These are phyloP conservation scores for Aspergillus cavernicola DNA, from an alignment of 495 filamentous ascomycete genomes.

Conservation along the genomic window DNA sequence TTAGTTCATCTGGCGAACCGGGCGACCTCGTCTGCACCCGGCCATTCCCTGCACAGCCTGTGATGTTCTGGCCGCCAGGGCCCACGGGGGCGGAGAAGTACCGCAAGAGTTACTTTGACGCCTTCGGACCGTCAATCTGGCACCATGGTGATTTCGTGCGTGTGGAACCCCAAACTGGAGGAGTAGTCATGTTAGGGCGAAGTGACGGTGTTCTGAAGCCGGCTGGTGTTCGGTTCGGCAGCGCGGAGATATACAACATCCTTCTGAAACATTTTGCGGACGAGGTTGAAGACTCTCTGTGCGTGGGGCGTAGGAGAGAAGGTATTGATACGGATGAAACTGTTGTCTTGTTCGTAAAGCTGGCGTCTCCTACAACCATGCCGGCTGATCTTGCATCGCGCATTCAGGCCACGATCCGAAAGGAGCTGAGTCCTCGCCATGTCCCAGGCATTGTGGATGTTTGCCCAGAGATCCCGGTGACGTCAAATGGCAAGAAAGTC, in stretches of 20 bases:
- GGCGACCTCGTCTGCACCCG: constrained; percentile 89
- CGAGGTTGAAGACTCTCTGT: constrained; percentile 78
- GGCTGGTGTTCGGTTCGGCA: constrained; percentile 80
- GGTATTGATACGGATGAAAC: constrained; percentile 72
- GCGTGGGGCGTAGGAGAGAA: constrained; percentile 71
- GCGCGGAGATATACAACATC: constrained; percentile 91
- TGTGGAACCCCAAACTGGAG: constrained; percentile 68
- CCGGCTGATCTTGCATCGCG: constrained; percentile 45
- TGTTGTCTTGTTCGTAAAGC: constrained; percentile 80
- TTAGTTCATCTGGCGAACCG: constrained; percentile 55
- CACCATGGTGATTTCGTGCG: constrained; percentile 94
- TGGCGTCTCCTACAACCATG: constrained; percentile 41
- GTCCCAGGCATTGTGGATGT: constrained; percentile 78
- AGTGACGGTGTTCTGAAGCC: constrained; percentile 92
- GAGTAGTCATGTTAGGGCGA: constrained; percentile 80
- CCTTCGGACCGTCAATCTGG: constrained; percentile 70
- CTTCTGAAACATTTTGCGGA: constrained; percentile 73
- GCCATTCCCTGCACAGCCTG: constrained; percentile 87
- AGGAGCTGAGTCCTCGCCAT: constrained; percentile 79
- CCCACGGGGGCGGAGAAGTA: constrained; percentile 68
- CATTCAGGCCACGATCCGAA: constrained; percentile 62
- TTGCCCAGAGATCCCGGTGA: constrained; percentile 79
- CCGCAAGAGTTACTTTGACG: constrained; percentile 79
- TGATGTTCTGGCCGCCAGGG: constrained; percentile 75
- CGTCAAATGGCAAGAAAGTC: constrained; percentile 91